phyloP scores from a whole-genome alignment of 169 alveolate genomes.

The Plasmodium ovale region DNA sequence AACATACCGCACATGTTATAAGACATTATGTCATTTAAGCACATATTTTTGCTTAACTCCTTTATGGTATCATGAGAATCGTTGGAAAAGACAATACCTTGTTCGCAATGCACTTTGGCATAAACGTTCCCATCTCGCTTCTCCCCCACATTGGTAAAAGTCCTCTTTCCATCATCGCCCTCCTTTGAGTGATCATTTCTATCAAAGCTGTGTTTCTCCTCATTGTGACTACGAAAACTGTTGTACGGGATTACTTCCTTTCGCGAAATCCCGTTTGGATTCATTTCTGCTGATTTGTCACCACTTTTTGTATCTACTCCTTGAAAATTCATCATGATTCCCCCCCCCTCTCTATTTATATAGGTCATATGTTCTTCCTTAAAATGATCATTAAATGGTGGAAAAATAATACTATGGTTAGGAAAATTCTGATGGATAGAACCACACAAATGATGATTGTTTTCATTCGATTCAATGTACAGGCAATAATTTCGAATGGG shows the following conservation, averaged over 20 bases:
- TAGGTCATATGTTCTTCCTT: slow-evolving; percentile 8
- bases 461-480: slow-evolving; percentile 35
- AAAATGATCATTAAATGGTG: neutral
- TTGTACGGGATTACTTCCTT: neutral
- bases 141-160: too few species aligned
- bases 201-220: too few species aligned
- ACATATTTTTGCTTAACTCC: neutral
- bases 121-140: neutral
- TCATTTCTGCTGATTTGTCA: neutral
- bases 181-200: too few species aligned
- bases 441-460: too few species aligned
- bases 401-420: too few species aligned
- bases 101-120: neutral
- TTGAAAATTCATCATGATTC: too few species aligned
- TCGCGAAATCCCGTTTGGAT: neutral
- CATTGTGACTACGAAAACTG: neutral
- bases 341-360: too few species aligned
- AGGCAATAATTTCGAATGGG: slow-evolving; percentile 35
- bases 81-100: neutral
- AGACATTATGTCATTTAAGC: slow-evolving; percentile 1
- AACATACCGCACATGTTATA: slow-evolving; percentile 9
- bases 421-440: too few species aligned
- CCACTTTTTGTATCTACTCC: too few species aligned
- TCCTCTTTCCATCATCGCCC: too few species aligned
- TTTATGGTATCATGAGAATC: slow-evolving; percentile 14